phyloP scores from a whole-genome alignment of 331 rosid genomes.

The Stylosanthes scabra region DNA sequence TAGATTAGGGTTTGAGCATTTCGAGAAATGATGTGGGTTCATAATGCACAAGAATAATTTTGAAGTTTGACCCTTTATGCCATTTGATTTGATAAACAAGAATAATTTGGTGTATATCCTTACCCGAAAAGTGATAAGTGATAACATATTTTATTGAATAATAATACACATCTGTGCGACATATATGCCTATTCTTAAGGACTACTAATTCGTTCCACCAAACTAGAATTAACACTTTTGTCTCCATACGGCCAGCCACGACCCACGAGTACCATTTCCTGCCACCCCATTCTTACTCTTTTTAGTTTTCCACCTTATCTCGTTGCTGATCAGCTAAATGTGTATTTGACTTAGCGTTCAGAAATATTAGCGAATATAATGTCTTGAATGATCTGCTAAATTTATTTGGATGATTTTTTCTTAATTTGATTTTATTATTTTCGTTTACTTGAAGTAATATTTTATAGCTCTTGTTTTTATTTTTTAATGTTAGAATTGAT shows the following conservation, averaged over 20 bases:
- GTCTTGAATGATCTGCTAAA: no score
- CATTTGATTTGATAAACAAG: background rate
- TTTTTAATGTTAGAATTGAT: no score
- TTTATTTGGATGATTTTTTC: no score
- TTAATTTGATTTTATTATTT: no score
- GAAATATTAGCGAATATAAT: no score
- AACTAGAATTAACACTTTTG: background rate
- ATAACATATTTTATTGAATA: conserved; percentile 21
- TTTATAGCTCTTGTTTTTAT: no score
- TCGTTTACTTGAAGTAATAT: no score
- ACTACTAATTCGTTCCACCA: no score
- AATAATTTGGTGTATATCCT: background rate
- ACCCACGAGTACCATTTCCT: background rate
- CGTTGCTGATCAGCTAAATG: no score
- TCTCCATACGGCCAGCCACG: background rate
- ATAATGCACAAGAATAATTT: background rate
- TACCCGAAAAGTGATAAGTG: background rate
- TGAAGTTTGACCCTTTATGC: background rate
- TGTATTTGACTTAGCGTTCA: no score
- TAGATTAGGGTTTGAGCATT: conserved; percentile 43
- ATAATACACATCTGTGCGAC: background rate
- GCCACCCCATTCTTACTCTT: background rate
- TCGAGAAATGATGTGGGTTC: conserved; percentile 41
- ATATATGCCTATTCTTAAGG: background rate
- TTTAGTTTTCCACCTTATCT: no score